Evolutionary conservation across 306 rosid genomes (phyloP).

Genomic region (Begonia masoniana): DNA sequence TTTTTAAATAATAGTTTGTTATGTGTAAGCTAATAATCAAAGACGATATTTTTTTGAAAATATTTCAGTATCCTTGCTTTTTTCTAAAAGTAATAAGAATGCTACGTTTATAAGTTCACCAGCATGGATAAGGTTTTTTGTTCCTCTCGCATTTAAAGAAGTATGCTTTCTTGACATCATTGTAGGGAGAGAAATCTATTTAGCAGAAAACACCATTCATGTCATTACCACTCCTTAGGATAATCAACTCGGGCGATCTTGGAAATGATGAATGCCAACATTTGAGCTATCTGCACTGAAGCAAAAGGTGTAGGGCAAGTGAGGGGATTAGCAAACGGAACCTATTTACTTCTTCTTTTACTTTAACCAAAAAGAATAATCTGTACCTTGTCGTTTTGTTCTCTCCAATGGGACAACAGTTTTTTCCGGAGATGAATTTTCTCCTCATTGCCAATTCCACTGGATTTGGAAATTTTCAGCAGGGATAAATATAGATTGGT

Average conservation of each 20-base stretch:
- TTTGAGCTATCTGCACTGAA: constrained; percentile 61
- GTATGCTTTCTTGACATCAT: not conserved
- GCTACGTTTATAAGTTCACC: too few species aligned
- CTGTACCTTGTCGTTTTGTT: constrained; percentile 71
- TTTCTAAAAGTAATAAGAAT: too few species aligned
- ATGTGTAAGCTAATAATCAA: too few species aligned
- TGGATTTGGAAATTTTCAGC: constrained; percentile 19
- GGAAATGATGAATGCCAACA: constrained; percentile 83
- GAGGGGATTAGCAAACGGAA: constrained; percentile 9
- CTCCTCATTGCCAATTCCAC: constrained; percentile 84
- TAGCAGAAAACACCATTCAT: not conserved
- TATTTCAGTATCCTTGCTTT: too few species aligned
- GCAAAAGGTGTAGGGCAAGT: constrained; percentile 9
- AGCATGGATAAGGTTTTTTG: too few species aligned
- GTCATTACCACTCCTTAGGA: constrained; percentile 82
- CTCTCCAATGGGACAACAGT: constrained; percentile 69
- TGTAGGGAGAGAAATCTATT: not conserved
- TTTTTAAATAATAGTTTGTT: too few species aligned
- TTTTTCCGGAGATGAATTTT: constrained; percentile 68
- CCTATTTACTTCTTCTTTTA: too few species aligned
- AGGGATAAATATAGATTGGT: not conserved
- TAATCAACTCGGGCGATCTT: constrained; percentile 91
- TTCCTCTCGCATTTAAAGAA: not conserved
- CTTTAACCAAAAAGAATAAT: constrained; percentile 1
- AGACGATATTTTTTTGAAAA: too few species aligned